Percentiles rank a stretch among this genome's conserved stretches.
phyloP scores from a whole-genome alignment of 768 basidiomycete genomes.

The Lentinula edodes region DNA sequence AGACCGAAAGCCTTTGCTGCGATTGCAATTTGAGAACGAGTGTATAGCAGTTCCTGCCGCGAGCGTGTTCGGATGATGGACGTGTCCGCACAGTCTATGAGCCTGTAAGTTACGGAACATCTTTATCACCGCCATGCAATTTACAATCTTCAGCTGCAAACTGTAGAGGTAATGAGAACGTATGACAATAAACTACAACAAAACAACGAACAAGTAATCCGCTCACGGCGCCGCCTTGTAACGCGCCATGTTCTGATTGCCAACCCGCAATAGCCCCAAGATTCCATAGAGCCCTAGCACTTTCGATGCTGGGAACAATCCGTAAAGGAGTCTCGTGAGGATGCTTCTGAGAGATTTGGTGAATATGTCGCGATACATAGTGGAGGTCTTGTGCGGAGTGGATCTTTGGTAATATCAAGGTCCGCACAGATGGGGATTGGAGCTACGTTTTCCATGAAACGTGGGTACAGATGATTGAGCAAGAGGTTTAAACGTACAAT shows the following conservation, averaged over 20 bases:
- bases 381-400: slow-evolving; percentile 64
- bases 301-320: slow-evolving; percentile 83
- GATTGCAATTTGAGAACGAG: slow-evolving; percentile 77
- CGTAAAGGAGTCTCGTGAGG: slow-evolving; percentile 32
- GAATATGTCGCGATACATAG: slow-evolving; percentile 36
- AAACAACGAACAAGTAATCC: slow-evolving; percentile 59
- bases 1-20: slow-evolving; percentile 80
- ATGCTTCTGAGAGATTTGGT: slow-evolving; percentile 21
- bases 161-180: slow-evolving; percentile 30
- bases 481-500: slow-evolving; percentile 34
- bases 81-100: slow-evolving; percentile 82
- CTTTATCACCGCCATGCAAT: not conserved
- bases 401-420: slow-evolving; percentile 83
- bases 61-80: slow-evolving; percentile 72
- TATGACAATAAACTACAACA: not conserved
- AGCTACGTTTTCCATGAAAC: slow-evolving; percentile 28
- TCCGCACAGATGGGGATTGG: slow-evolving; percentile 40
- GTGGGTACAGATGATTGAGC: slow-evolving; percentile 1
- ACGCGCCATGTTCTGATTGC: slow-evolving; percentile 44
- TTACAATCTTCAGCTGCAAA: slow-evolving; percentile 94
- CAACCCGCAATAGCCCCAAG: slow-evolving; percentile 68
- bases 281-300: slow-evolving; percentile 65
- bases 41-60: slow-evolving; percentile 73
- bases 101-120: not conserved
- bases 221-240: slow-evolving; percentile 47